Percentiles rank a stretch among this genome's conserved stretches.
These are phyloP conservation scores for Xylaria venustula DNA, from an alignment of 495 filamentous ascomycete genomes.

Conservation along the genomic window DNA sequence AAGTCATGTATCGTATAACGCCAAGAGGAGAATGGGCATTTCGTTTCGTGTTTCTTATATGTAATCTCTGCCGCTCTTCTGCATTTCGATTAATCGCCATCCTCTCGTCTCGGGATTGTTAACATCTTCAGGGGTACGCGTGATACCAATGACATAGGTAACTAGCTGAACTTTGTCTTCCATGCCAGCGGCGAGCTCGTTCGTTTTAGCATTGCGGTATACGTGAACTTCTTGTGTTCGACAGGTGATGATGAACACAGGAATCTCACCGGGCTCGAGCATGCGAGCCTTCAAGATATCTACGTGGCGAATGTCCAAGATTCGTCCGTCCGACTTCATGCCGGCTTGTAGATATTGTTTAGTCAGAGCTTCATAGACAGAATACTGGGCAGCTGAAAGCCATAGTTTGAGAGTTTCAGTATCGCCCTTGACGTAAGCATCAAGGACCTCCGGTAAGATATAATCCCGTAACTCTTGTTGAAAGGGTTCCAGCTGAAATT, in stretches of 20 bases:
- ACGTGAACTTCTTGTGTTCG: conserved; percentile 98
- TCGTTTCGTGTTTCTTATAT: conserved; percentile 40
- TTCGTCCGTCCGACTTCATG: conserved; percentile 88
- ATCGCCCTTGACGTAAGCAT: conserved; percentile 97
- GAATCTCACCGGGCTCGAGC: conserved; percentile 94
- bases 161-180: conserved; percentile 98
- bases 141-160: conserved; percentile 96
- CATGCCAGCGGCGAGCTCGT: conserved; percentile 92
- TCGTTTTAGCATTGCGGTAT: conserved; percentile 86
- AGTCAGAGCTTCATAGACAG: conserved; percentile 88
- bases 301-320: conserved; percentile 90
- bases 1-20: conserved; percentile 20
- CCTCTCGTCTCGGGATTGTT: conserved; percentile 94
- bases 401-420: conserved; percentile 86
- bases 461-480: conserved; percentile 94
- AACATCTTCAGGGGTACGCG: conserved; percentile 88
- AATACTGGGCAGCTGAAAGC: conserved; percentile 92
- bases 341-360: conserved; percentile 93
- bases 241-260: conserved; percentile 95
- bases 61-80: conserved; percentile 97
- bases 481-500: conserved; percentile 92
- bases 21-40: conserved; percentile 6
- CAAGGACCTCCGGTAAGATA: conserved; percentile 93
- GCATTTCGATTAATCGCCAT: conserved; percentile 96
- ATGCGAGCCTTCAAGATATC: conserved; percentile 87